Evolutionary conservation across 148 eudicot species (phyloP), one percentile per base, ranked within the genome.

Genomic region (Vaccinium myrtillus): DNA sequence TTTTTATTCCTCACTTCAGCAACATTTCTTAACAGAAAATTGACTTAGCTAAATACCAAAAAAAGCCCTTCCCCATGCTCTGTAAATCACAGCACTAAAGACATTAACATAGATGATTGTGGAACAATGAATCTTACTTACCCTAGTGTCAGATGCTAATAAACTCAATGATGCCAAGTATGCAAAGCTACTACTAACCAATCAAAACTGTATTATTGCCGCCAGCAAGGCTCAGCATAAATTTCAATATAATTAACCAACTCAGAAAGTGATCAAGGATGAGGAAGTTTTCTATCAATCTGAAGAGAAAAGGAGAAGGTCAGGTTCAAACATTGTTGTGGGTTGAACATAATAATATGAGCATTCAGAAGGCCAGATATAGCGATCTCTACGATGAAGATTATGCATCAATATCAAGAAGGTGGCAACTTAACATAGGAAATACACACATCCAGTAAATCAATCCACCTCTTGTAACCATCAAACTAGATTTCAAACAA

Each of bases 11-110:
- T 51, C 32, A 30, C 32, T 30, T 30, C 21, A 77, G 4, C 23
- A 23, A 48, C 79, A 50, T 23, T n/a, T 23, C n/a, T 0, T 16
- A 12, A 23, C 16, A 50, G 30, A 25, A 77, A 77, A 27, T 10
- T 54, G 53, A 78, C 30, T 79, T 30, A 55, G 48, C 6, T 39
- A 39, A 39, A 39, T 39, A 39, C 43, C 43, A 39, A 32, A 32
- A 58, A 27, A 84, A 94, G 95, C 63, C 99, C 99, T 91, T 96
- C 99, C 8, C 99, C 99, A 63, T 96, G 94, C 84, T 96, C 98
- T 96, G 87, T 56, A 79, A 30, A 86, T 69, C 74, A 83, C 15
- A 82, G 32, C 53, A 77, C 3, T 23, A 8, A 48, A 19, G 27
- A 54, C 18, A 61, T 82, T 25, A 76, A 63, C 14, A 61, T 48